Evolutionary conservation across 345 rosid species (phyloP).

Genomic region (Eucalyptus polyanthemos): DNA sequence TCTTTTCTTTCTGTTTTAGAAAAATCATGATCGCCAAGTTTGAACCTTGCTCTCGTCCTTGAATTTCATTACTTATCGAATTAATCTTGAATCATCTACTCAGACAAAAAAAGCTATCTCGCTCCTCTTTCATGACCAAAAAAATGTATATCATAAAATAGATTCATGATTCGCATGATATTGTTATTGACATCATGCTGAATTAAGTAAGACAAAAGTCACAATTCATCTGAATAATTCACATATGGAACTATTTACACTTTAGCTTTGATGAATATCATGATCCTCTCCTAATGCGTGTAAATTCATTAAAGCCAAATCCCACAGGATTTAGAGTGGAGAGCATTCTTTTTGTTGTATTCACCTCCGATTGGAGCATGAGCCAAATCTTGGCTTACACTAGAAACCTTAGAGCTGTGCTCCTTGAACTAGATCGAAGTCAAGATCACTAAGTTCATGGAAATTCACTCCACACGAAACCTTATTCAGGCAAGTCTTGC

Average conservation of each 20-base stretch:
- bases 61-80: background rate
- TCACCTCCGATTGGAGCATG: background rate
- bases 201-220: background rate
- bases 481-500: background rate
- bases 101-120: background rate
- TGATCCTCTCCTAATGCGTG: background rate
- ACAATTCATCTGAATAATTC: background rate
- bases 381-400: background rate
- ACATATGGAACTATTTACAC: background rate
- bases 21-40: background rate
- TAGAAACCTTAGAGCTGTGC: background rate
- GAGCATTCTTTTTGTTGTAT: background rate
- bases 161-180: accelerated
- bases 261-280: background rate
- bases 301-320: background rate
- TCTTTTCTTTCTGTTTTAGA: background rate
- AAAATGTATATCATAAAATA: accelerated
- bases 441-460: background rate
- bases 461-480: background rate
- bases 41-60: background rate
- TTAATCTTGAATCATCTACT: background rate
- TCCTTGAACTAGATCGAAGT: background rate
- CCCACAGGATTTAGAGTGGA: background rate
- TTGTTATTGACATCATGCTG: background rate
- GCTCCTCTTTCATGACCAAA: too few relatives aligned